A percentile compares a stretch with the other conserved stretches of the same genome.
Evolutionary conservation across 305 asterid species (phyloP).

Genomic region (Plantago lanceolata): DNA sequence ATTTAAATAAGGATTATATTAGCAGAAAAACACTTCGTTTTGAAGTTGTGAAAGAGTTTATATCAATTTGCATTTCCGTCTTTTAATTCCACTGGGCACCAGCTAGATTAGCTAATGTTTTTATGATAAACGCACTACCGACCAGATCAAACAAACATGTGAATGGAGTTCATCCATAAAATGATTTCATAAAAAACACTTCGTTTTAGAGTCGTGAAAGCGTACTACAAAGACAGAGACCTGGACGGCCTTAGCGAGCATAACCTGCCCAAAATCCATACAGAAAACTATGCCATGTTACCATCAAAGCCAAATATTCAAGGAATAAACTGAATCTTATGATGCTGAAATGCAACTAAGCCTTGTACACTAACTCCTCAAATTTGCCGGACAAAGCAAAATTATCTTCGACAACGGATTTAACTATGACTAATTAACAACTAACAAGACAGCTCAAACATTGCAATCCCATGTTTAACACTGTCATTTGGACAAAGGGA

Average conservation of each 20-base stretch:
- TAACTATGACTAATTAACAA: no score
- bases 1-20: no score
- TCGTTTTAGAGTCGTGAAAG: neutral
- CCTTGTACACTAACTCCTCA: neutral
- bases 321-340: neutral
- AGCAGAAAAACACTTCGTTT: neutral
- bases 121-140: no score
- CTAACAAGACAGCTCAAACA: no score
- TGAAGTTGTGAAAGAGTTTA: neutral
- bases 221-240: neutral
- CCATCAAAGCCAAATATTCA: neutral
- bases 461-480: no score
- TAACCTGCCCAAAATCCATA: neutral
- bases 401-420: neutral
- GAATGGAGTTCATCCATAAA: no score
- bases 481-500: no score
- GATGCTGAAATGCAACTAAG: neutral
- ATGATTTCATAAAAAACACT: no score
- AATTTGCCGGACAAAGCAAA: conserved; percentile 2
- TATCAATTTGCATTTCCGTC: no score
- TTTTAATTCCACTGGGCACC: no score
- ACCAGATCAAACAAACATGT: no score
- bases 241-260: neutral
- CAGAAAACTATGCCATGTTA: conserved; percentile 5
- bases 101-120: no score